phyloP scores from a whole-genome alignment of 2,329 filamentous ascomycete genomes.

The Fusarium albidum region DNA sequence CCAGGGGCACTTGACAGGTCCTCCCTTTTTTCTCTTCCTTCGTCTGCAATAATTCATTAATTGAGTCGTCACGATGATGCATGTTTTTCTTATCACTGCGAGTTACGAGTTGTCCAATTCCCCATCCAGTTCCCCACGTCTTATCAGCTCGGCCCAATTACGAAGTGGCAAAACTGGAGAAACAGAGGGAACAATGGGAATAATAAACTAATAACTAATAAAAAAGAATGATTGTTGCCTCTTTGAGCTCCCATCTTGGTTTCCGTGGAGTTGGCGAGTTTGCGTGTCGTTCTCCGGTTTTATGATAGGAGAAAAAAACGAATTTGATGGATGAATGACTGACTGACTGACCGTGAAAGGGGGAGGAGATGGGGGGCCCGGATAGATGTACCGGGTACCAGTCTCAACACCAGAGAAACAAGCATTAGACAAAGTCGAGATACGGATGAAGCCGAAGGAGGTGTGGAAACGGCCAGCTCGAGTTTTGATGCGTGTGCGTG shows the following conservation, averaged over 20 bases:
- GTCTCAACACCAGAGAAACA: slow-evolving; percentile 10
- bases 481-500: too few relatives aligned
- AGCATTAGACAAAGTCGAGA: slow-evolving; percentile 16
- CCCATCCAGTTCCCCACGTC: neutral
- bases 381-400: slow-evolving; percentile 3
- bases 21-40: neutral
- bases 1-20: neutral
- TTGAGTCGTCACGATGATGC: too few relatives aligned
- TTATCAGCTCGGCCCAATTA: neutral
- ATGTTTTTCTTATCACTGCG: too few relatives aligned
- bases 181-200: neutral
- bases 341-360: too few relatives aligned
- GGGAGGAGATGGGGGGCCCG: slow-evolving; percentile 10
- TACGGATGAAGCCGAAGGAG: slow-evolving; percentile 15
- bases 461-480: slow-evolving; percentile 15
- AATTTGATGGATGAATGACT: neutral
- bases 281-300: neutral
- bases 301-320: neutral
- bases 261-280: slow-evolving; percentile 16
- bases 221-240: slow-evolving; percentile 2
- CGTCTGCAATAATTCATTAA: too few relatives aligned
- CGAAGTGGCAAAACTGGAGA: neutral
- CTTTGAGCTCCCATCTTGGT: slow-evolving; percentile 23
- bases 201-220: neutral
- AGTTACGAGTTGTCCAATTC: too few relatives aligned